Evolutionary conservation across 2,329 filamentous ascomycete genomes (phyloP).

Genomic region (Cladophialophora immunda): DNA sequence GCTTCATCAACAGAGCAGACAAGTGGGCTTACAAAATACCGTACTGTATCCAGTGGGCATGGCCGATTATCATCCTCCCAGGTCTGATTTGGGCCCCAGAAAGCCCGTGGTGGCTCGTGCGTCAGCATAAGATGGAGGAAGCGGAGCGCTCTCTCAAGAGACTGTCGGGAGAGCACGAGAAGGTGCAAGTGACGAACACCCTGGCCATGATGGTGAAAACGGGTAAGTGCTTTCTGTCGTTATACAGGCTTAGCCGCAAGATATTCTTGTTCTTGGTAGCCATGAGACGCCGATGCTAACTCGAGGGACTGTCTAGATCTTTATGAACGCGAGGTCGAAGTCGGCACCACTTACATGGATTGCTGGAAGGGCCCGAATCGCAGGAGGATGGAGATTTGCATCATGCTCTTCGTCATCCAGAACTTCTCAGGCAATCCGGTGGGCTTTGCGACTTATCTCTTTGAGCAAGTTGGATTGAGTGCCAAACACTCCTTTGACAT

Average conservation of each 20-base stretch:
- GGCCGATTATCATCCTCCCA: slow-evolving; percentile 56
- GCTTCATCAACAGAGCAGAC: slow-evolving; percentile 42
- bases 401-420: slow-evolving; percentile 48
- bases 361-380: slow-evolving; percentile 46
- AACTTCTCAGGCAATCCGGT: slow-evolving; percentile 44
- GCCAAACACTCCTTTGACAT: slow-evolving; percentile 61
- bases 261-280: background rate
- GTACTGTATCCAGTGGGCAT: slow-evolving; percentile 58
- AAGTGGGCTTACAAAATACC: slow-evolving; percentile 50
- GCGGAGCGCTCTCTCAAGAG: background rate
- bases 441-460: slow-evolving; percentile 50
- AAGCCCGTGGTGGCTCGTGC: slow-evolving; percentile 22
- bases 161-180: background rate
- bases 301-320: background rate
- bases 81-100: slow-evolving; percentile 28
- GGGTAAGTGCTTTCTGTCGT: background rate
- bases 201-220: slow-evolving; percentile 12
- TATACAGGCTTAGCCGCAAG: too few relatives aligned
- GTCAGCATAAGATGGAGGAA: slow-evolving; percentile 10
- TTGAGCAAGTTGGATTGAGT: slow-evolving; percentile 50
- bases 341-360: slow-evolving; percentile 44
- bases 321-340: slow-evolving; percentile 40
- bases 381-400: slow-evolving; percentile 54
- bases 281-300: background rate
- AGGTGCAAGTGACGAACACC: slow-evolving; percentile 4